Evolutionary conservation across 2,329 filamentous ascomycete genomes (phyloP).

Genomic region (Neofusicoccum laricinum): DNA sequence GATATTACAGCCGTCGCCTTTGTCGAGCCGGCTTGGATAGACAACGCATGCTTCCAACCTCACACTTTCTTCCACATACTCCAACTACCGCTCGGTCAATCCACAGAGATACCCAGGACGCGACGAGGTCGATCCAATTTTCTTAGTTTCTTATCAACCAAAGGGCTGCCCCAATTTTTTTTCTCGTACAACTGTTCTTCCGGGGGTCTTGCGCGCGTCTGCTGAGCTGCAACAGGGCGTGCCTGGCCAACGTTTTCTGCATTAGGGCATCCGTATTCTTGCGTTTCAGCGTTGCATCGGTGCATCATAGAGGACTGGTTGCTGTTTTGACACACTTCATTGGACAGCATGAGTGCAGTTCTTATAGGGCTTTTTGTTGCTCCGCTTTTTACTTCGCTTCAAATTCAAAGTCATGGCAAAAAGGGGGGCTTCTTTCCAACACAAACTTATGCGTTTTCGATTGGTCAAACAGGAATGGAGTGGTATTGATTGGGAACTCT

Average conservation of each 20-base stretch:
- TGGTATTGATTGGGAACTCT: background rate
- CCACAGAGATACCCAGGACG: conserved; percentile 12
- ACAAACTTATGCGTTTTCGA: too few species aligned
- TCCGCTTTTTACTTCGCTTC: background rate
- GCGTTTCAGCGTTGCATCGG: conserved; percentile 15
- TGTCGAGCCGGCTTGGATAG: conserved; percentile 16
- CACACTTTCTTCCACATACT: background rate
- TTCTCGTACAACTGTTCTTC: conserved; percentile 1
- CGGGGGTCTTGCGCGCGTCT: background rate
- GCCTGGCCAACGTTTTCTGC: background rate
- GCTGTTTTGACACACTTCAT: background rate
- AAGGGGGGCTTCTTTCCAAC: background rate
- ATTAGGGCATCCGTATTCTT: conserved; percentile 4
- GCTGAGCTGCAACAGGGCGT: background rate
- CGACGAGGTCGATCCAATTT: conserved; percentile 9
- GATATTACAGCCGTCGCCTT: background rate
- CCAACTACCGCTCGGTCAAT: conserved; percentile 7
- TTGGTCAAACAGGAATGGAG: too few species aligned
- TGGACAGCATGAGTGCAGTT: background rate
- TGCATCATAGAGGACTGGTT: conserved; percentile 15
- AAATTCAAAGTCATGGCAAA: conserved; percentile 1
- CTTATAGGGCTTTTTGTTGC: background rate
- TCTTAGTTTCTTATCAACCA: background rate
- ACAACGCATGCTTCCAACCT: background rate
- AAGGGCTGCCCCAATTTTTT: background rate